phyloP scores from a whole-genome alignment of 2,329 filamentous ascomycete species.

The Emergomyces pasteurianus region DNA sequence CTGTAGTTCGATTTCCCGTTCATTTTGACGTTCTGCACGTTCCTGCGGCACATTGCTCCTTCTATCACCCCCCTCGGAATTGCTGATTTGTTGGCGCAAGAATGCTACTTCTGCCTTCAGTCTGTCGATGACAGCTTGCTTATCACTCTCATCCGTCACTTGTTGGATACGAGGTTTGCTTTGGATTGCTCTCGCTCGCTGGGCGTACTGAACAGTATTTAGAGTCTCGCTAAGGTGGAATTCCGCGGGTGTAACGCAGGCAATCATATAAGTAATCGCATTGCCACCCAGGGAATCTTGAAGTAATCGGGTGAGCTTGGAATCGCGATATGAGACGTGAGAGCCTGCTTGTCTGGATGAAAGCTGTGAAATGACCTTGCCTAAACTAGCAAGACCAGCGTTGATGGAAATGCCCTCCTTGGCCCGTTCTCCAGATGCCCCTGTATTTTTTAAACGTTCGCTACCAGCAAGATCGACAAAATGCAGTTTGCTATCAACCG shows the following conservation, averaged over 20 bases:
- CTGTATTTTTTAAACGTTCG: conserved; percentile 92
- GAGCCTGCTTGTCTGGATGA: conserved; percentile 78
- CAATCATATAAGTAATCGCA: conserved; percentile 98
- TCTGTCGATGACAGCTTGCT: conserved; percentile 84
- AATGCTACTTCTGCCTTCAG: conserved; percentile 90
- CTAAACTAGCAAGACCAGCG: conserved; percentile 81
- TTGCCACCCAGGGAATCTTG: conserved; percentile 96
- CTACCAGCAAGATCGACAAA: conserved; percentile 97
- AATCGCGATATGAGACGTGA: conserved; percentile 95
- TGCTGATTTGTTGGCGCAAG: conserved; percentile 82
- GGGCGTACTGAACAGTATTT: conserved; percentile 95
- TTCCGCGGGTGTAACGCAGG: conserved; percentile 90
- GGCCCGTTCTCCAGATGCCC: conserved; percentile 84
- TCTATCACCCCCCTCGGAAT: conserved; percentile 57
- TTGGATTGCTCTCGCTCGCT: conserved; percentile 89
- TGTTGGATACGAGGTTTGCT: conserved; percentile 96
- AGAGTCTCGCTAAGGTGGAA: conserved; percentile 96
- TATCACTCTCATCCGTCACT: conserved; percentile 76
- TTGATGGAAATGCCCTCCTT: conserved; percentile 98
- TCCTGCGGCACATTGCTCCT: conserved; percentile 48
- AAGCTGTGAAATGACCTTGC: conserved; percentile 96
- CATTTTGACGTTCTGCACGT: conserved; percentile 64
- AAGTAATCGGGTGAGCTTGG: conserved; percentile 84
- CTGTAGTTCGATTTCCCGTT: conserved; percentile 80
- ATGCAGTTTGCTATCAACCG: conserved; percentile 94